Evolutionary conservation across 176 grass and related monocot genomes (phyloP).

Genomic region (Raddia guianensis): DNA sequence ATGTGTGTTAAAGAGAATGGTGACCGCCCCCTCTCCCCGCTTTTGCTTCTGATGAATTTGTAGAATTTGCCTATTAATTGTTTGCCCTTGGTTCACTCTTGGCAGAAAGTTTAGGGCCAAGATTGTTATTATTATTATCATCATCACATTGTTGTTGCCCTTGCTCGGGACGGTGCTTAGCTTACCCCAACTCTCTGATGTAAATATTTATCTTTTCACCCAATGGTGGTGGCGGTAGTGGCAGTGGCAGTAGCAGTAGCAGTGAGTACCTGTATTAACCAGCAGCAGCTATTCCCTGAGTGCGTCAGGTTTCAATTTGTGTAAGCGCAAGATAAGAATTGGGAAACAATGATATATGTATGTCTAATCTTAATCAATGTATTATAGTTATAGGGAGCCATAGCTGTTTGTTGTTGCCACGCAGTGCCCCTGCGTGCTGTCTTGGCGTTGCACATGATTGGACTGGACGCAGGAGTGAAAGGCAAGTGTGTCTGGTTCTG

Average conservation of each 20-base stretch:
- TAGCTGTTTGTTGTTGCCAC: not conserved
- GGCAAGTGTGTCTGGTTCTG: constrained; percentile 5
- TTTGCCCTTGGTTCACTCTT: constrained; percentile 27
- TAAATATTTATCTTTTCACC: constrained; percentile 52
- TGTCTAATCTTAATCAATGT: constrained; percentile 44
- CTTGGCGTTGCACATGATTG: not conserved
- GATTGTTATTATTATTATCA: not conserved
- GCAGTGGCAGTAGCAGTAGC: constrained; percentile 8
- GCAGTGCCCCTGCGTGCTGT: not conserved
- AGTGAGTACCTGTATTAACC: constrained; percentile 49
- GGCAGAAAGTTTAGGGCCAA: constrained; percentile 49
- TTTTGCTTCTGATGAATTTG: constrained; percentile 20
- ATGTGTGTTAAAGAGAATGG: constrained; percentile 8
- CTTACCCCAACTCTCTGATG: constrained; percentile 25
- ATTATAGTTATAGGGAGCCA: constrained; percentile 39
- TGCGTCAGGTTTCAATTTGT: constrained; percentile 23
- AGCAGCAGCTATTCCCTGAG: constrained; percentile 45
- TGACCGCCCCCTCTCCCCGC: not conserved
- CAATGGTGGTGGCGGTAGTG: not conserved
- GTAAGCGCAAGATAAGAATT: constrained; percentile 38
- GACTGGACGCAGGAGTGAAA: not conserved
- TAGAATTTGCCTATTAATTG: constrained; percentile 36
- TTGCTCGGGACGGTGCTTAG: not conserved
- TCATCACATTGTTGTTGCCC: constrained; percentile 7
- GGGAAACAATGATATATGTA: constrained; percentile 46